Evolutionary conservation across 2,329 filamentous ascomycete genomes (phyloP).

Genomic region (Epichloe hybrida): DNA sequence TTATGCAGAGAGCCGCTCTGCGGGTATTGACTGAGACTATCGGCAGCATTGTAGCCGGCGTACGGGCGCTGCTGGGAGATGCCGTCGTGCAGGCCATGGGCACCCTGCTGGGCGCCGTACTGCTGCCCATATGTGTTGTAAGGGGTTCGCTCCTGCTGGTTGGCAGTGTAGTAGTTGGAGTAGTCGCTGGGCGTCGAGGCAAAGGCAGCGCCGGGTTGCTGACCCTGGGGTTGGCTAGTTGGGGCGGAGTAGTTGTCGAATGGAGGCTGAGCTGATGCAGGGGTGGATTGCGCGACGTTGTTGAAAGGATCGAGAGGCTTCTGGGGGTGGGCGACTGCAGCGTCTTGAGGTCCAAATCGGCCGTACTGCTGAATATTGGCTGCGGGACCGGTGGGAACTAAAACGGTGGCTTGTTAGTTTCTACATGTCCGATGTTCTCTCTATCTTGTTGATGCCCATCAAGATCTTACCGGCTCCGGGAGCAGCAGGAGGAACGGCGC

Average conservation of each 20-base stretch:
- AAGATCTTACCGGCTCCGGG: conserved; percentile 19
- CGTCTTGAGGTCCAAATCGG: conserved; percentile 56
- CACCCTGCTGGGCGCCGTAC: conserved; percentile 40
- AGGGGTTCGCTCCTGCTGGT: conserved; percentile 55
- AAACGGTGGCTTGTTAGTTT: conserved; percentile 15
- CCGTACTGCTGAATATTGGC: conserved; percentile 53
- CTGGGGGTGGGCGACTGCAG: conserved; percentile 39
- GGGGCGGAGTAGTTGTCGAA: conserved; percentile 49
- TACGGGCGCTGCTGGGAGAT: conserved; percentile 61
- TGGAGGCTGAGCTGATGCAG: conserved; percentile 33
- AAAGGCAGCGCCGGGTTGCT: conserved; percentile 51
- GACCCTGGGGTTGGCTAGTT: conserved; percentile 43
- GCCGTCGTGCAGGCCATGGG: conserved; percentile 60
- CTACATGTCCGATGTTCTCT: not conserved
- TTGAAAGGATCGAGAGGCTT: conserved; percentile 83
- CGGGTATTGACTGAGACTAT: conserved; percentile 55
- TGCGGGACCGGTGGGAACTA: conserved; percentile 22
- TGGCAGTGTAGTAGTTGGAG: conserved; percentile 73
- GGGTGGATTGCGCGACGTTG: conserved; percentile 44
- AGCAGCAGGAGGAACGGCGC: conserved; percentile 21
- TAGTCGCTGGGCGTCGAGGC: conserved; percentile 69
- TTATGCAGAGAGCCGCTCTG: conserved; percentile 49
- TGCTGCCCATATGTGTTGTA: conserved; percentile 69
- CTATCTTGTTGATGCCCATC: conserved; percentile 10
- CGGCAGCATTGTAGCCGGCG: conserved; percentile 57